phyloP scores from a whole-genome alignment of 257 asterid genomes.

The Anisodus tanguticus region DNA sequence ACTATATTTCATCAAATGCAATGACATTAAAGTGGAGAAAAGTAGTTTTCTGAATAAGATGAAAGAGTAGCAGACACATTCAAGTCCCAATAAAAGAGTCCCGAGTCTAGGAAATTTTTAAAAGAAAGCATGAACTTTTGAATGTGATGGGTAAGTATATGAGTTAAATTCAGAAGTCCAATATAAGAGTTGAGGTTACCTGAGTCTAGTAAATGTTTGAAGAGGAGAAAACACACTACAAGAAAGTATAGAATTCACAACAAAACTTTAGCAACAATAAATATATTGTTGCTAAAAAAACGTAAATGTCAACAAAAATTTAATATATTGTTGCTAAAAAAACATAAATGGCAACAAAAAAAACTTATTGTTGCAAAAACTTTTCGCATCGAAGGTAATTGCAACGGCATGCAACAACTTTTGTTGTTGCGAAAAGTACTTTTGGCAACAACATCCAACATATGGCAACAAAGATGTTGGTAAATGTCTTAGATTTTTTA shows the following conservation, averaged over 20 bases:
- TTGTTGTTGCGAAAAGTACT: too few relatives aligned
- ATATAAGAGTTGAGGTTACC: neutral
- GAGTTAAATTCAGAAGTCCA: neutral
- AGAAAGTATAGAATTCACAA: too few relatives aligned
- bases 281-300: too few relatives aligned
- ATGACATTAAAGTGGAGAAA: neutral
- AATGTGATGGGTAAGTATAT: neutral
- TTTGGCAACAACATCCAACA: too few relatives aligned
- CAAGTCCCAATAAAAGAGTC: neutral
- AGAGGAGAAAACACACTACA: neutral
- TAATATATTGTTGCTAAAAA: too few relatives aligned
- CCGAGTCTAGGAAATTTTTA: neutral
- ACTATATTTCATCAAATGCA: neutral
- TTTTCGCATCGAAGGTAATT: too few relatives aligned
- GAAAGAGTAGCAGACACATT: neutral
- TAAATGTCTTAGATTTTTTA: neutral
- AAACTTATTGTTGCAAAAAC: too few relatives aligned
- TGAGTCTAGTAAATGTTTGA: neutral
- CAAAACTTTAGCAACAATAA: too few relatives aligned
- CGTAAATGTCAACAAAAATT: too few relatives aligned
- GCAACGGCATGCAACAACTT: too few relatives aligned
- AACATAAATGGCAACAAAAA: too few relatives aligned
- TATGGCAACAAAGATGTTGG: too few relatives aligned
- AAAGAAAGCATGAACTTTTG: neutral
- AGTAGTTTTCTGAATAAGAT: neutral